Conservation (phyloP, 2,329 filamentous ascomycete species). For the Graphilbum ipis-grandicollis region DNA sequence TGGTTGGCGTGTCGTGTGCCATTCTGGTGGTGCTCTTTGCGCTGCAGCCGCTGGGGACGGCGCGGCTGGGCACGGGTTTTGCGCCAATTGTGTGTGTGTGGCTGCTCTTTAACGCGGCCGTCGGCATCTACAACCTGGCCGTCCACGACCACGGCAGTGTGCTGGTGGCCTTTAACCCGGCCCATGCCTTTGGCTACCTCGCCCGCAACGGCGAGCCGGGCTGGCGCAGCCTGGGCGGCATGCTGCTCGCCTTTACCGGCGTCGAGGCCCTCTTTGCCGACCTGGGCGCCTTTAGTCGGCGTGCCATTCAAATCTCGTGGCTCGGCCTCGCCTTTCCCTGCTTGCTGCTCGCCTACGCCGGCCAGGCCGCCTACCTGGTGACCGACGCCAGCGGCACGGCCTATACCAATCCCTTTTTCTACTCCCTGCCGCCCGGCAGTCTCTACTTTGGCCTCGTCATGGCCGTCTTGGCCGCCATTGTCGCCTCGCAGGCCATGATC, state of each 20-base stretch:
- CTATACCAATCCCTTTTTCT: constrained; percentile 59
- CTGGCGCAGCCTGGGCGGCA: constrained; percentile 51
- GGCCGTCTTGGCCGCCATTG: constrained; percentile 53
- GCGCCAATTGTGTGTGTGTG: constrained; percentile 52
- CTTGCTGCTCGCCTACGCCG: constrained; percentile 46
- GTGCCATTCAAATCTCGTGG: constrained; percentile 60
- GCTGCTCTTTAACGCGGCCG: constrained; percentile 44
- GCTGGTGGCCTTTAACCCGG: constrained; percentile 37
- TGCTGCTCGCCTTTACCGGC: constrained; percentile 58
- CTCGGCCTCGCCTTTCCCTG: constrained; percentile 51
- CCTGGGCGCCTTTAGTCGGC: constrained; percentile 53
- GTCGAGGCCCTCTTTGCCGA: constrained; percentile 70
- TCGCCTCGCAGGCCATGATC: constrained; percentile 65
- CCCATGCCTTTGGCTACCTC: constrained; percentile 44
- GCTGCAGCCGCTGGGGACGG: constrained; percentile 47
- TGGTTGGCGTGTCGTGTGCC: constrained; percentile 46
- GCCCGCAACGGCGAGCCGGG: constrained; percentile 38
- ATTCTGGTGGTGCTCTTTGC: constrained; percentile 47
- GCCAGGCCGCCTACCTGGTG: constrained; percentile 59
- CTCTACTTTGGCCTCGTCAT: constrained; percentile 50
- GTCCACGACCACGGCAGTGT: constrained; percentile 34
- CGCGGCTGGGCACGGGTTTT: constrained; percentile 39
- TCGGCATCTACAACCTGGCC: constrained; percentile 46
- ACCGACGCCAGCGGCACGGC: constrained; percentile 33
- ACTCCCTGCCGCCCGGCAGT: constrained; percentile 47